Evolutionary conservation across 352 stramenopile species (phyloP).

Genomic region (Phytophthora citricola): DNA sequence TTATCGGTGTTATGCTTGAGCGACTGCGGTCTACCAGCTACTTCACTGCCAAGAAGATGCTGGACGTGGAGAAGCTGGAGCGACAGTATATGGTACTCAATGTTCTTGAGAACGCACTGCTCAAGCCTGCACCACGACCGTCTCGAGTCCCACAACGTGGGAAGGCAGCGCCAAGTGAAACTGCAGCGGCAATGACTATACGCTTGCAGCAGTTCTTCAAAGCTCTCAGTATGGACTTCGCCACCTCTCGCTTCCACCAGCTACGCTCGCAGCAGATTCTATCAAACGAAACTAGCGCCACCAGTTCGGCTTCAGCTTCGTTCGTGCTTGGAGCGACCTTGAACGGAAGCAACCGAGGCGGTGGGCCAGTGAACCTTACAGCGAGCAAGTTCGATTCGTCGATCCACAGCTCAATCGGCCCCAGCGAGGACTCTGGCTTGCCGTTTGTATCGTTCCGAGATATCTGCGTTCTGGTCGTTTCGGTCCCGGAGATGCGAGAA

Average conservation of each 20-base stretch:
- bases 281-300: constrained; percentile 31
- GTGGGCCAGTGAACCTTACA: constrained; percentile 4
- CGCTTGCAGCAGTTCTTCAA: constrained; percentile 46
- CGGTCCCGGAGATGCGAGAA: constrained; percentile 33
- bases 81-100: constrained; percentile 61
- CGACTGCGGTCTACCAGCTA: constrained; percentile 57
- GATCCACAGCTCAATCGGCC: constrained; percentile 8
- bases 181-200: constrained; percentile 19
- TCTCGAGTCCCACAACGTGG: constrained; percentile 19
- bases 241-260: constrained; percentile 48
- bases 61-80: constrained; percentile 70
- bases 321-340: constrained; percentile 17
- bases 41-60: constrained; percentile 43
- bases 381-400: constrained; percentile 16
- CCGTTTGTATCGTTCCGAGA: constrained; percentile 57
- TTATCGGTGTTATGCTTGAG: constrained; percentile 75
- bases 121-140: constrained; percentile 35
- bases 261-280: constrained; percentile 67
- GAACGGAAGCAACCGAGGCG: constrained; percentile 27
- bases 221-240: constrained; percentile 52
- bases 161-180: constrained; percentile 26
- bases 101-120: constrained; percentile 57
- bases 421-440: constrained; percentile 31
- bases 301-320: constrained; percentile 21
- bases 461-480: constrained; percentile 50